Percentiles rank a stretch among this genome's conserved stretches.
These are phyloP conservation scores for Neoarthrinium moseri DNA, from an alignment of 2,329 filamentous ascomycete genomes.

Conservation along the genomic window DNA sequence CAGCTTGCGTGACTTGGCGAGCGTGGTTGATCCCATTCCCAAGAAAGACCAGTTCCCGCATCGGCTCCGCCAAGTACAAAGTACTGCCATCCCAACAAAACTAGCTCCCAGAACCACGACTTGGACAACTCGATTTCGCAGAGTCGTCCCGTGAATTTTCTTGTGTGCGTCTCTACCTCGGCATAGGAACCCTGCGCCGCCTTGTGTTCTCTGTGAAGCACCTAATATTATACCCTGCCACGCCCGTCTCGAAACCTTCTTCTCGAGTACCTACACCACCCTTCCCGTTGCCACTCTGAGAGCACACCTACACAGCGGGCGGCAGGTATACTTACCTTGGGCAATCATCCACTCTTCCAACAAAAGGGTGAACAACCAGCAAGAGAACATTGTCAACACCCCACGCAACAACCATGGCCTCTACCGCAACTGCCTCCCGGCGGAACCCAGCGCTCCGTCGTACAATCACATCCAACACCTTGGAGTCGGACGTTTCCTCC, in stretches of 20 bases:
- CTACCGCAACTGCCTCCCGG: conserved; percentile 39
- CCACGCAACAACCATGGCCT: conserved; percentile 38
- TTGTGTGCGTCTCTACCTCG: neutral
- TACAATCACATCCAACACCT: conserved; percentile 39
- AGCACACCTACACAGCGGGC: too few relatives aligned
- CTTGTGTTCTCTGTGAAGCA: too few relatives aligned
- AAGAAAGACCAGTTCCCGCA: neutral
- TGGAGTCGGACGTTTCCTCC: conserved; percentile 42
- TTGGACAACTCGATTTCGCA: neutral
- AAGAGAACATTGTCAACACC: too few relatives aligned
- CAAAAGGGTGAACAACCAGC: neutral
- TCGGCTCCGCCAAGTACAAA: neutral
- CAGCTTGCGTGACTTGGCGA: neutral
- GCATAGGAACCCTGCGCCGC: neutral
- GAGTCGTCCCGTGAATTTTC: neutral
- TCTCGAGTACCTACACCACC: too few relatives aligned
- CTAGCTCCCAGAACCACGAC: neutral
- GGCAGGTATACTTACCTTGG: too few relatives aligned
- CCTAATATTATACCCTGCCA: too few relatives aligned
- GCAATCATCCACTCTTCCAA: neutral
- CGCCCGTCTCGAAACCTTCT: too few relatives aligned
- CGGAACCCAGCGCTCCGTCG: conserved; percentile 47
- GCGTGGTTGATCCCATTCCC: conserved; percentile 5
- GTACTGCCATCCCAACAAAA: conserved; percentile 7
- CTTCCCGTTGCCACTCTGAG: too few relatives aligned